These are phyloP conservation scores for Exophiala sp. DNA, from an alignment of 2,329 filamentous ascomycete species.

Conservation along the genomic window DNA sequence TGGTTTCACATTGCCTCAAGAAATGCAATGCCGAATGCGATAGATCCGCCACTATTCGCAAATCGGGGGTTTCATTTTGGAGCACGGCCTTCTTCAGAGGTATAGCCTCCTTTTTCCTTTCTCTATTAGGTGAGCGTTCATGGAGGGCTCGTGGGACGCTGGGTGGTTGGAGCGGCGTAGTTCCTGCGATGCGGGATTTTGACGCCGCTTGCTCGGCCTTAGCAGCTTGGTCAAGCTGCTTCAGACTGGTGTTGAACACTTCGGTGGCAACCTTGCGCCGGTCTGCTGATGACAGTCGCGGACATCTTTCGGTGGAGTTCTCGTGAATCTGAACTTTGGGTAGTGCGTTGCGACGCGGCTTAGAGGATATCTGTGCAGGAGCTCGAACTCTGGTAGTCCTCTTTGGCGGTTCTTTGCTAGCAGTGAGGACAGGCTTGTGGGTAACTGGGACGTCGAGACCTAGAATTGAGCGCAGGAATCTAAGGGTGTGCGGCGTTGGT, in stretches of 20 bases:
- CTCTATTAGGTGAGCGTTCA: slow-evolving; percentile 31
- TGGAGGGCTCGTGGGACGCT: slow-evolving; percentile 28
- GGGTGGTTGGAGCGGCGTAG: background rate
- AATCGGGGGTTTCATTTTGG: background rate
- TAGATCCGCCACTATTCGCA: slow-evolving; percentile 35
- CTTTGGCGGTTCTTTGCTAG: slow-evolving; percentile 1
- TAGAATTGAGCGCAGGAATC: slow-evolving; percentile 15
- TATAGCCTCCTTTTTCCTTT: slow-evolving; percentile 26
- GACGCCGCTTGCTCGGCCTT: slow-evolving; percentile 11
- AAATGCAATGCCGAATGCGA: slow-evolving; percentile 37
- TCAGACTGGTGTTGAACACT: slow-evolving; percentile 42
- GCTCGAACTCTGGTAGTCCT: slow-evolving; percentile 20
- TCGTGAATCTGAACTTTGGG: slow-evolving; percentile 13
- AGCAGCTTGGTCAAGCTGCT: slow-evolving; percentile 38
- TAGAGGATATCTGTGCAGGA: slow-evolving; percentile 25
- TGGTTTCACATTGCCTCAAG: slow-evolving; percentile 32
- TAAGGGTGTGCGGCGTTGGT: slow-evolving; percentile 16
- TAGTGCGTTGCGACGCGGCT: slow-evolving; percentile 1
- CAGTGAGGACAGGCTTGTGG: background rate
- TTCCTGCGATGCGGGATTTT: slow-evolving; percentile 1
- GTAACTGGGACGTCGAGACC: slow-evolving; percentile 1
- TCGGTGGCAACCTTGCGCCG: slow-evolving; percentile 42
- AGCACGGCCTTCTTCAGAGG: slow-evolving; percentile 1
- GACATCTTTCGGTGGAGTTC: background rate
- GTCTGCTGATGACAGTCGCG: slow-evolving; percentile 26